These are phyloP conservation scores for Schizochytrium sp. DNA, from an alignment of 108 stramenopile species.

Conservation along the genomic window DNA sequence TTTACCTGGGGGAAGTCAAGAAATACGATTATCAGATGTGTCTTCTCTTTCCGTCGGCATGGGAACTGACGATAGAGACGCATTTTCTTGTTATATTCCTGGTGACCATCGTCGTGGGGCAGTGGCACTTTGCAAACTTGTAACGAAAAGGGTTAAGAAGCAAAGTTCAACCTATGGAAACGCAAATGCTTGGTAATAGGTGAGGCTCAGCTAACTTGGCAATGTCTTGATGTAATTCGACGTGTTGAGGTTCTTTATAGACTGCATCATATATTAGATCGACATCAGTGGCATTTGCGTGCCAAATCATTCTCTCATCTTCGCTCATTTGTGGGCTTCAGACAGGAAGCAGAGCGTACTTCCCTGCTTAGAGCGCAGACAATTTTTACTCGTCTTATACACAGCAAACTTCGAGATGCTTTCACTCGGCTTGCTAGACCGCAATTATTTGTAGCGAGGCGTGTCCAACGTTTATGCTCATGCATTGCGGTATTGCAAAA, in stretches of 20 bases:
- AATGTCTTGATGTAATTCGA: conserved; percentile 11
- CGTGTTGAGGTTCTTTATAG: conserved; percentile 19
- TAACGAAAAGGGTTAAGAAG: neutral
- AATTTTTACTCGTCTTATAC: neutral
- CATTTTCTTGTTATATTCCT: neutral
- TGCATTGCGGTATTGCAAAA: no score
- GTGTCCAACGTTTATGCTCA: no score
- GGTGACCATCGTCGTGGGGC: neutral
- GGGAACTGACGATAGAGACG: no score
- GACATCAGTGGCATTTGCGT: conserved; percentile 15
- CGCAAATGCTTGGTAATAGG: neutral
- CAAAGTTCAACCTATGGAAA: neutral
- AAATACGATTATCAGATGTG: no score
- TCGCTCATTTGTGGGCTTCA: neutral
- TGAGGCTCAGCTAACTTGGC: conserved; percentile 14
- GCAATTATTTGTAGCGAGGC: no score
- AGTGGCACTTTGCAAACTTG: neutral
- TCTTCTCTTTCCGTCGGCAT: no score
- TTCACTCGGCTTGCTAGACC: no score
- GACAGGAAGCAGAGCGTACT: neutral
- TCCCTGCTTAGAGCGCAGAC: neutral
- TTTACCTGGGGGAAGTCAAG: no score
- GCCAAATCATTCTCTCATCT: neutral
- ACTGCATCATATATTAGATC: neutral
- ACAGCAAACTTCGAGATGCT: no score